Conservation (phyloP, 2,329 filamentous ascomycete species). For the Neophaeococcomyces mojaviensis region DNA sequence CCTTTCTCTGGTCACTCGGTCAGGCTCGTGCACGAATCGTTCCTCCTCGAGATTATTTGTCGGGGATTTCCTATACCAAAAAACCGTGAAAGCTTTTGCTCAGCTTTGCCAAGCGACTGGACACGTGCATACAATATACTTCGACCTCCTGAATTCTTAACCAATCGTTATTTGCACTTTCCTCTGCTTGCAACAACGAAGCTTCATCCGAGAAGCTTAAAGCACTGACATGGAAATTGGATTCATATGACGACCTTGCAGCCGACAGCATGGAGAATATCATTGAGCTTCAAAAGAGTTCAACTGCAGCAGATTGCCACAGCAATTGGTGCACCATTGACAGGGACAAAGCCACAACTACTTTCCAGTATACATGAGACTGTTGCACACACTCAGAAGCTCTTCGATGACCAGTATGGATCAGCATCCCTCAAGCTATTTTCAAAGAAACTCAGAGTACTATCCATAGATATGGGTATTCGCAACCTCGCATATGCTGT, state of each 20-base stretch:
- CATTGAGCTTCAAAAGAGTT: constrained; percentile 38
- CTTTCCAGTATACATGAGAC: constrained; percentile 42
- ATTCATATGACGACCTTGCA: neutral
- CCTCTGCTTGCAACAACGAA: no score
- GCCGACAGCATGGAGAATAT: neutral
- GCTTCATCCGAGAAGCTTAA: no score
- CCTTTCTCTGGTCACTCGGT: no score
- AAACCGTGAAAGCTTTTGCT: no score
- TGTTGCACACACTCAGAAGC: constrained; percentile 15
- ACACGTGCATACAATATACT: no score
- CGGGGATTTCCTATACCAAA: no score
- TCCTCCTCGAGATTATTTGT: no score
- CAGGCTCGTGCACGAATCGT: no score
- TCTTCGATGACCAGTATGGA: constrained; percentile 7
- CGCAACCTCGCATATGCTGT: constrained; percentile 71
- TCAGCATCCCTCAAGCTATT: neutral
- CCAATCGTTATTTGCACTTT: no score
- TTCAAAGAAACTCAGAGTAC: constrained; percentile 40
- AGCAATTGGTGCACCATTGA: constrained; percentile 51
- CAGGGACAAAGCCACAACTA: constrained; percentile 54
- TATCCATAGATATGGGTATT: constrained; percentile 81
- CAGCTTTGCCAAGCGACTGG: no score
- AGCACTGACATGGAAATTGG: neutral
- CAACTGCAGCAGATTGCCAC: constrained; percentile 54
- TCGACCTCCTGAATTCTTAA: no score